Percentiles rank a stretch among this genome's conserved stretches.
phyloP scores from a whole-genome alignment of 768 basidiomycete species.

The Trametes cingulata region DNA sequence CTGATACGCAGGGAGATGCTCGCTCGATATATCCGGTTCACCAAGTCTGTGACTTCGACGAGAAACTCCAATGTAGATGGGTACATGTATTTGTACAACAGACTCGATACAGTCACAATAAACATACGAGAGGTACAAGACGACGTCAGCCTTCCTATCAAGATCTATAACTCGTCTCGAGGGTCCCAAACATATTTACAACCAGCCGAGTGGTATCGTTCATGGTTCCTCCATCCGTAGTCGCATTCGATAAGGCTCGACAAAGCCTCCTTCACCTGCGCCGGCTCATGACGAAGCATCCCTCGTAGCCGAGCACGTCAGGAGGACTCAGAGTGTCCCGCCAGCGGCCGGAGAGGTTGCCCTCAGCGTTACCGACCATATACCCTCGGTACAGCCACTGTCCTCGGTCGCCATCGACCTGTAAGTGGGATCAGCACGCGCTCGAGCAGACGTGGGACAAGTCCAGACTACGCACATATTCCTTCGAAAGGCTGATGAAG shows the following conservation, averaged over 20 bases:
- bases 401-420: slow-evolving; percentile 75
- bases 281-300: slow-evolving; percentile 77
- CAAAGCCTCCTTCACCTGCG: slow-evolving; percentile 41
- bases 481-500: slow-evolving; percentile 77
- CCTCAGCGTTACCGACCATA: slow-evolving; percentile 66
- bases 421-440: not conserved
- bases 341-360: slow-evolving; percentile 83
- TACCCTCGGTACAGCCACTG: slow-evolving; percentile 88
- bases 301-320: slow-evolving; percentile 75
- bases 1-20: no score
- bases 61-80: no score
- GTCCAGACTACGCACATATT: slow-evolving; percentile 57
- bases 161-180: no score
- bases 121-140: not conserved
- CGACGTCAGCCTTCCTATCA: no score
- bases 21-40: no score
- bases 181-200: not conserved
- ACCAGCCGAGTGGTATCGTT: not conserved
- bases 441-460: slow-evolving; percentile 25
- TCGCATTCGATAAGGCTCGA: not conserved
- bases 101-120: no score
- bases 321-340: slow-evolving; percentile 75
- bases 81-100: no score
- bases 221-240: no score
- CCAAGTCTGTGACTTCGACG: no score